phyloP scores from a whole-genome alignment of 1,139 yeast species.

The Zygosaccharomyces sapae region DNA sequence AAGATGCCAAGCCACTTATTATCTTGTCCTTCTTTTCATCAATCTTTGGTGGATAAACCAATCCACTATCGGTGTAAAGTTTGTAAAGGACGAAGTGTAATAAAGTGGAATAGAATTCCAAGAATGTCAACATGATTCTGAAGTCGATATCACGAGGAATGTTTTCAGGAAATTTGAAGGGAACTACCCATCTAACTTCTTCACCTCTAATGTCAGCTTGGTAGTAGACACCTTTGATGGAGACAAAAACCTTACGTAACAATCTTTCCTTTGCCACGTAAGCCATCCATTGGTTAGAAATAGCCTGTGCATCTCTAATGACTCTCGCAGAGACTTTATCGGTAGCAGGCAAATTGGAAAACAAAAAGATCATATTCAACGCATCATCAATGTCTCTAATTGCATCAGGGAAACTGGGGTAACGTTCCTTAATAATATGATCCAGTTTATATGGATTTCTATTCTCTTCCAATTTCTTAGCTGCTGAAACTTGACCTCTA shows the following conservation, averaged over 20 bases:
- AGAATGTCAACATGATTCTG: constrained; percentile 92
- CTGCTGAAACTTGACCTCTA: constrained; percentile 85
- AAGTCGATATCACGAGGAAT: constrained; percentile 93
- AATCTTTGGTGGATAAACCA: constrained; percentile 88
- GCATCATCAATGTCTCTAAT: constrained; percentile 94
- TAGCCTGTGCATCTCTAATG: constrained; percentile 77
- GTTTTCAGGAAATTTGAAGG: constrained; percentile 93
- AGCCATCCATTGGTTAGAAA: constrained; percentile 95
- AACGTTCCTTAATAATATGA: constrained; percentile 88
- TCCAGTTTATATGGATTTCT: constrained; percentile 85
- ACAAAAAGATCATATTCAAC: constrained; percentile 86
- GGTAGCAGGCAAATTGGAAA: constrained; percentile 93
- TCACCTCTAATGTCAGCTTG: constrained; percentile 89
- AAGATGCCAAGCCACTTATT: constrained; percentile 85
- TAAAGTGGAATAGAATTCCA: constrained; percentile 91
- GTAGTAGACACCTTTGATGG: constrained; percentile 95
- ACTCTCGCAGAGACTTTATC: constrained; percentile 73
- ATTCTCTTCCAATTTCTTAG: constrained; percentile 75
- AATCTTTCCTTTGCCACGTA: constrained; percentile 81
- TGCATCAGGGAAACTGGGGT: constrained; percentile 91
- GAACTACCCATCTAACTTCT: constrained; percentile 92
- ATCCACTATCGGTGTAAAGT: constrained; percentile 76
- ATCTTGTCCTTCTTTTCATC: constrained; percentile 70
- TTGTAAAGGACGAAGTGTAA: constrained; percentile 82
- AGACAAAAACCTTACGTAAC: constrained; percentile 84